These are phyloP conservation scores for Tetratostichococcus sp. DNA, from an alignment of 139 green algal genomes.

Conservation along the genomic window DNA sequence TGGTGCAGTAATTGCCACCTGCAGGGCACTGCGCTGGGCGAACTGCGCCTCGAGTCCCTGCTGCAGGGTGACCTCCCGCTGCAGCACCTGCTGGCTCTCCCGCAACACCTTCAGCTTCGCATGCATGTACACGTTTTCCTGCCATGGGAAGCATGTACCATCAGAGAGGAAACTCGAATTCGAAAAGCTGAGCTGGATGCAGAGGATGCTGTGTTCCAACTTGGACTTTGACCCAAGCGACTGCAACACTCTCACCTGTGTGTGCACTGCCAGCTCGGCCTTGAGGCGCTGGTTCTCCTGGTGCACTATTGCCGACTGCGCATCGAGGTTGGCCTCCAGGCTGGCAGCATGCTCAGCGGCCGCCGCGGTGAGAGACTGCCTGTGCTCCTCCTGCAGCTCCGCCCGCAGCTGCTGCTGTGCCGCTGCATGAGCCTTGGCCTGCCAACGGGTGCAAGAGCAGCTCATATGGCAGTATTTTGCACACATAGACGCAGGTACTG, in stretches of 20 bases:
- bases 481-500: no score
- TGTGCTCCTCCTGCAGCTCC: neutral
- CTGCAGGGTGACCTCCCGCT: slow-evolving; percentile 66
- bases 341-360: neutral
- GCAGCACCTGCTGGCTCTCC: slow-evolving; percentile 50
- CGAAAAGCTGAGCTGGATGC: no score
- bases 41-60: slow-evolving; percentile 72
- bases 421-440: neutral
- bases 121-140: slow-evolving; percentile 75
- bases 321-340: slow-evolving; percentile 39
- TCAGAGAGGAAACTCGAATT: no score
- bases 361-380: neutral
- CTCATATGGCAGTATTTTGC: no score
- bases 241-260: slow-evolving; percentile 35
- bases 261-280: slow-evolving; percentile 77
- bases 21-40: slow-evolving; percentile 65
- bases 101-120: slow-evolving; percentile 62
- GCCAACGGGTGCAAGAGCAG: neutral
- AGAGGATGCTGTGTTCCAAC: no score
- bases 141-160: neutral
- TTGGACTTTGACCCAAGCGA: neutral
- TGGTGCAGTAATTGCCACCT: slow-evolving; percentile 42
- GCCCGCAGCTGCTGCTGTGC: neutral
- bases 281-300: slow-evolving; percentile 68
- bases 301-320: slow-evolving; percentile 66